These are phyloP conservation scores for Neospermospora avenae DNA, from an alignment of 2,329 filamentous ascomycete species.

Conservation along the genomic window DNA sequence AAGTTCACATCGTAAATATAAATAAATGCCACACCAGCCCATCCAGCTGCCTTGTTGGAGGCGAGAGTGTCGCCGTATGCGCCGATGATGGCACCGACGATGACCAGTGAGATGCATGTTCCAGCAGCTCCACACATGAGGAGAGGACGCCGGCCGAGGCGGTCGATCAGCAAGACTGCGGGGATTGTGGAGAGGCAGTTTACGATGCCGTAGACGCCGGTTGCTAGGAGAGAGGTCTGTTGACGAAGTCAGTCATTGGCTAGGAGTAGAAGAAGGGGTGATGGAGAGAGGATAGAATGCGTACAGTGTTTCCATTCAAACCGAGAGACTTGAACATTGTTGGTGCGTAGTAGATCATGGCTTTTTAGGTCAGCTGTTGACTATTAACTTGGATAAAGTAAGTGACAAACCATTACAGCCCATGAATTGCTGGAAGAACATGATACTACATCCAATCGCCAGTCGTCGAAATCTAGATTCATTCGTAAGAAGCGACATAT, in stretches of 20 bases:
- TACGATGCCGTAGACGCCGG: constrained; percentile 55
- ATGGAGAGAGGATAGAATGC: neutral
- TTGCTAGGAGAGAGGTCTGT: constrained; percentile 47
- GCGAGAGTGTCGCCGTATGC: constrained; percentile 45
- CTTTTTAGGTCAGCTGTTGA: neutral
- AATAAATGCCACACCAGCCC: constrained; percentile 57
- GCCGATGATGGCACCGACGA: constrained; percentile 52
- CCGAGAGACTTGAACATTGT: constrained; percentile 45
- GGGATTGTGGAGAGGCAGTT: constrained; percentile 46
- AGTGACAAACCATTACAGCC: constrained; percentile 19
- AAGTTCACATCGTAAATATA: constrained; percentile 50
- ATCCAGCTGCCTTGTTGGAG: constrained; percentile 49
- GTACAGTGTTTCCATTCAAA: constrained; percentile 39
- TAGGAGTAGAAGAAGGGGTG: neutral
- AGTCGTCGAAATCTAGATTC: constrained; percentile 22
- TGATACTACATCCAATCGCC: constrained; percentile 24
- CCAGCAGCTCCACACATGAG: constrained; percentile 46
- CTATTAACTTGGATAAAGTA: neutral
- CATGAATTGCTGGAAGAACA: constrained; percentile 37
- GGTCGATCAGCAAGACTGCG: constrained; percentile 34
- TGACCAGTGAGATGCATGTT: constrained; percentile 51
- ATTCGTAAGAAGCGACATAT: constrained; percentile 21
- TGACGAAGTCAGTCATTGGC: neutral
- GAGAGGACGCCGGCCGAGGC: constrained; percentile 36
- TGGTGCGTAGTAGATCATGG: constrained; percentile 41